Evolutionary conservation across 495 filamentous ascomycete species (phyloP).

Genomic region (Daldinia vernicosa): DNA sequence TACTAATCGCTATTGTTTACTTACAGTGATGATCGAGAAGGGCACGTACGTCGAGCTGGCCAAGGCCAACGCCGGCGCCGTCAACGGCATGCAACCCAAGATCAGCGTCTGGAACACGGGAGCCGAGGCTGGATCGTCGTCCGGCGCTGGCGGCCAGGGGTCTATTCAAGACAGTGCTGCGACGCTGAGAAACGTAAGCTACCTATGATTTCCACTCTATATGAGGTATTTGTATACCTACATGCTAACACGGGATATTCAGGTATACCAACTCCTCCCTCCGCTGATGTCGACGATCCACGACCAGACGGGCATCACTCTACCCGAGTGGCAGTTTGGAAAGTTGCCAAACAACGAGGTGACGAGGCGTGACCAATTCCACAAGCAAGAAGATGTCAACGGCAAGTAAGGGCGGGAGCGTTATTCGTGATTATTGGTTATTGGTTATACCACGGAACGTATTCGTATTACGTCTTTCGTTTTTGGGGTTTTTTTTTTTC

Average conservation of each 20-base stretch:
- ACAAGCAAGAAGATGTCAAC: neutral
- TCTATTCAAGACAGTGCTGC: constrained; percentile 48
- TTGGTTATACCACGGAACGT: neutral
- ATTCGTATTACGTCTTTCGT: neutral
- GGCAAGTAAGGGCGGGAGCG: constrained; percentile 14
- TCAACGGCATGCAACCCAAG: constrained; percentile 83
- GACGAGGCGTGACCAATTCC: constrained; percentile 12
- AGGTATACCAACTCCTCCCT: constrained; percentile 77
- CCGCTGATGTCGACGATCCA: constrained; percentile 82
- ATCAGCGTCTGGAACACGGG: constrained; percentile 90
- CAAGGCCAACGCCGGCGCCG: constrained; percentile 73
- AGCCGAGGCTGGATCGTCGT: constrained; percentile 48
- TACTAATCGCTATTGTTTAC: constrained; percentile 5
- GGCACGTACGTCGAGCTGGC: constrained; percentile 71
- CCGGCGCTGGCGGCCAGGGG: constrained; percentile 44
- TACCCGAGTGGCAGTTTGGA: constrained; percentile 76
- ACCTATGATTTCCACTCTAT: too few relatives aligned
- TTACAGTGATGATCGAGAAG: constrained; percentile 73
- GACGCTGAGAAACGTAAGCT: constrained; percentile 54
- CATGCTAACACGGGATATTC: constrained; percentile 42
- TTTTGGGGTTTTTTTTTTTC: too few relatives aligned
- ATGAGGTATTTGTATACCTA: neutral
- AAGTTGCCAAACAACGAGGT: constrained; percentile 47
- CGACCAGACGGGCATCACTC: constrained; percentile 80
- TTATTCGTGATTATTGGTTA: neutral